These are phyloP conservation scores for Lachancea cidri DNA, from an alignment of 805 yeast genomes.

Conservation along the genomic window DNA sequence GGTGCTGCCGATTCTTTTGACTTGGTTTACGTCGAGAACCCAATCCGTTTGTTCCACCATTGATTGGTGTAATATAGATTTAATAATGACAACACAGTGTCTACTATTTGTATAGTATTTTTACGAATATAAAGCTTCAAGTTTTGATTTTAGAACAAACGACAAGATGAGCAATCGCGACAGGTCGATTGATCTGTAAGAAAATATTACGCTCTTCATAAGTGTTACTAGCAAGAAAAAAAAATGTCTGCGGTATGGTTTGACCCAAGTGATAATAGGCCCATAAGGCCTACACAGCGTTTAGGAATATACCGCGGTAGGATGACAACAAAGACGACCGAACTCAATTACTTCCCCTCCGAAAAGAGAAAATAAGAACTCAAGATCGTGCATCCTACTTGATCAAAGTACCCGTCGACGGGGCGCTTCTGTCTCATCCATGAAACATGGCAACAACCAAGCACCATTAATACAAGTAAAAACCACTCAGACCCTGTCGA, in stretches of 20 bases:
- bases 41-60: slow-evolving; percentile 97
- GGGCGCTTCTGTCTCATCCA: slow-evolving; percentile 82
- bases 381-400: slow-evolving; percentile 45
- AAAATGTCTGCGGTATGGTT: slow-evolving; percentile 97
- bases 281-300: slow-evolving; percentile 92
- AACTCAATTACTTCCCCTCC: slow-evolving; percentile 45
- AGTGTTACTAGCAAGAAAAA: too few species aligned
- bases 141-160: slow-evolving; percentile 1
- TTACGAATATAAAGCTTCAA: slow-evolving; percentile 1
- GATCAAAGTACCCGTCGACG: slow-evolving; percentile 89
- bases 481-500: slow-evolving; percentile 33
- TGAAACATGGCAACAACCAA: slow-evolving; percentile 49
- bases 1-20: slow-evolving; percentile 91
- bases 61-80: slow-evolving; percentile 32
- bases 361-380: slow-evolving; percentile 35
- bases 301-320: slow-evolving; percentile 98
- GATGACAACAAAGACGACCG: slow-evolving; percentile 51
- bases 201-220: too few species aligned
- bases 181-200: too few species aligned
- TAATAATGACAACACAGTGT: neutral
- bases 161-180: slow-evolving; percentile 1
- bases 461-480: slow-evolving; percentile 11
- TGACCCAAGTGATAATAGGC: slow-evolving; percentile 97
- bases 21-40: slow-evolving; percentile 92
- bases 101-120: neutral